These are phyloP conservation scores for Parastagonospora avenae DNA, from an alignment of 2,329 filamentous ascomycete species.

Conservation along the genomic window DNA sequence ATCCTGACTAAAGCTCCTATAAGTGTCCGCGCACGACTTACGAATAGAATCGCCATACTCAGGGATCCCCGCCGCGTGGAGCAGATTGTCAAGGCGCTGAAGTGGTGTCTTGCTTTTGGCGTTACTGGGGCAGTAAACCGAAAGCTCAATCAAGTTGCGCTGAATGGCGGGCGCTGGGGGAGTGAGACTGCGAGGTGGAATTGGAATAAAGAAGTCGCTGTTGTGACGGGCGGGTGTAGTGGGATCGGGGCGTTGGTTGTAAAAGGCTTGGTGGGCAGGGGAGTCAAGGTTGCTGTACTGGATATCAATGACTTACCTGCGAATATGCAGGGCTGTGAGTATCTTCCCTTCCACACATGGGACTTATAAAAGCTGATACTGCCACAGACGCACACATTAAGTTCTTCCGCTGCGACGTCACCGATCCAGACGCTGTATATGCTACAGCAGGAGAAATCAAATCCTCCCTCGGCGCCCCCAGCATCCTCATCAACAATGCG, in stretches of 20 bases:
- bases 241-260: conserved; percentile 44
- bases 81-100: conserved; percentile 31
- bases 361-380: neutral
- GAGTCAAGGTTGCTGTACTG: conserved; percentile 40
- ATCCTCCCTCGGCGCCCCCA: conserved; percentile 29
- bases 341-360: neutral
- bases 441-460: conserved; percentile 30
- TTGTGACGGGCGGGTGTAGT: conserved; percentile 45
- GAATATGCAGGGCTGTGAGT: conserved; percentile 34
- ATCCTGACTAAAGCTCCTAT: conserved; percentile 39
- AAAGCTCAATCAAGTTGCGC: conserved; percentile 36
- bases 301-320: conserved; percentile 39
- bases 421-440: conserved; percentile 32
- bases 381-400: conserved; percentile 33
- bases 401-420: conserved; percentile 44
- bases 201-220: conserved; percentile 40
- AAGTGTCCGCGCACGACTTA: conserved; percentile 25
- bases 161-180: conserved; percentile 48
- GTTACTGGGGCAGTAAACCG: conserved; percentile 34
- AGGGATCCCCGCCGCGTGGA: conserved; percentile 27
- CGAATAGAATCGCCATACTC: conserved; percentile 23
- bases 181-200: conserved; percentile 44
- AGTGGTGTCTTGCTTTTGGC: conserved; percentile 40
- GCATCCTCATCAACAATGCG: conserved; percentile 46
- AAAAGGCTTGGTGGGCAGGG: conserved; percentile 28